A percentile compares a stretch with the other conserved stretches of the same genome.
phyloP scores from a whole-genome alignment of 2,329 filamentous ascomycete genomes.

The Aspergillus terreus region DNA sequence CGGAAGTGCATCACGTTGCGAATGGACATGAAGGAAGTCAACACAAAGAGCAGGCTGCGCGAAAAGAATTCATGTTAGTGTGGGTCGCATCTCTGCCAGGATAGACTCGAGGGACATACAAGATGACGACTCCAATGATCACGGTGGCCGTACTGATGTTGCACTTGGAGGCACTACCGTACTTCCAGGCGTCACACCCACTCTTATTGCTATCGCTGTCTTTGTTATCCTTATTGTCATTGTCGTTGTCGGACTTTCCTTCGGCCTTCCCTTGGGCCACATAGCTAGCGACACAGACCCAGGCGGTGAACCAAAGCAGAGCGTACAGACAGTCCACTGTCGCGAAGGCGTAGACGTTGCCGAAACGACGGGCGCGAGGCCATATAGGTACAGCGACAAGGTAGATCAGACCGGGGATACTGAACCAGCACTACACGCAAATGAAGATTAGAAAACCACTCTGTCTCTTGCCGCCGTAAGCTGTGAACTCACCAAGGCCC shows the following conservation, averaged over 20 bases:
- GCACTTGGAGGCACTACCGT: slow-evolving; percentile 54
- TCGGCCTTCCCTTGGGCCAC: slow-evolving; percentile 52
- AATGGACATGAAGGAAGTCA: slow-evolving; percentile 52
- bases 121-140: slow-evolving; percentile 56
- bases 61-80: slow-evolving; percentile 2
- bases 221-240: slow-evolving; percentile 36
- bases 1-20: slow-evolving; percentile 55
- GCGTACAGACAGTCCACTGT: slow-evolving; percentile 52
- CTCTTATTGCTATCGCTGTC: slow-evolving; percentile 34
- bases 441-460: neutral
- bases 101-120: slow-evolving; percentile 38
- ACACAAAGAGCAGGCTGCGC: slow-evolving; percentile 50
- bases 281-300: slow-evolving; percentile 55
- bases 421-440: slow-evolving; percentile 53
- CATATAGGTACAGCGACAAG: slow-evolving; percentile 60
- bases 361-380: slow-evolving; percentile 55
- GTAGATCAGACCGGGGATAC: slow-evolving; percentile 56
- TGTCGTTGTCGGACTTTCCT: slow-evolving; percentile 35
- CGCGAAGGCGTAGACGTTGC: slow-evolving; percentile 59
- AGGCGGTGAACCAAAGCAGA: slow-evolving; percentile 58
- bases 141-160: slow-evolving; percentile 53
- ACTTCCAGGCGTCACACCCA: slow-evolving; percentile 54
- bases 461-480: neutral
- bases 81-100: neutral
- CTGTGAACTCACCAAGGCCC: slow-evolving; percentile 50